Evolutionary conservation across 495 filamentous ascomycete species (phyloP).

Genomic region (Lophium mytilinum): DNA sequence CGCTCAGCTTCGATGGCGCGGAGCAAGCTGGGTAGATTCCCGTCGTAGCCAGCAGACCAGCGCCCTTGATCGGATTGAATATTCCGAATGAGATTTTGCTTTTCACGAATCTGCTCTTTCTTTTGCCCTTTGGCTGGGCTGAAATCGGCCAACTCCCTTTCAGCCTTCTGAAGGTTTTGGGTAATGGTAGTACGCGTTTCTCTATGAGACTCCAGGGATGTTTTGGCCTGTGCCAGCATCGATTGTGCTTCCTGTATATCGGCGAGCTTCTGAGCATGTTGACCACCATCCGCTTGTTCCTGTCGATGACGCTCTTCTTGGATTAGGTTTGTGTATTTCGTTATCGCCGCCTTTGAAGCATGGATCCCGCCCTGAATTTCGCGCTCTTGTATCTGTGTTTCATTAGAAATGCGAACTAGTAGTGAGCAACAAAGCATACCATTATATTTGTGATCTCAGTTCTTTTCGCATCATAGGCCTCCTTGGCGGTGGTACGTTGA

Average conservation of each 20-base stretch:
- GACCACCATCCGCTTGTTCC: conserved; percentile 27
- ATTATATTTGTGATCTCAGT: conserved; percentile 1
- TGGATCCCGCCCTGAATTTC: conserved; percentile 38
- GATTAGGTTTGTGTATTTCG: conserved; percentile 33
- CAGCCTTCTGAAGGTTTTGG: conserved; percentile 27
- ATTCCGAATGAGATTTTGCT: conserved; percentile 40
- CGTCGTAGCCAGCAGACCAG: conserved; percentile 48
- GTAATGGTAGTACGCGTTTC: conserved; percentile 1
- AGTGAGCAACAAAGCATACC: neutral
- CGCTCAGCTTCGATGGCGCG: conserved; percentile 56
- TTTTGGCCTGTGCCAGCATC: conserved; percentile 38
- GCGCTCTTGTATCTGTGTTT: conserved; percentile 38
- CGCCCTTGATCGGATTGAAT: conserved; percentile 47
- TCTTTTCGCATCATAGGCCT: conserved; percentile 29
- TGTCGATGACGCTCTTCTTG: conserved; percentile 23
- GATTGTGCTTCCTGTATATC: conserved; percentile 45
- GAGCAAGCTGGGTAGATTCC: conserved; percentile 55
- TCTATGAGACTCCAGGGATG: conserved; percentile 31
- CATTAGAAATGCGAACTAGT: neutral
- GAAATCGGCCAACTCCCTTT: conserved; percentile 32
- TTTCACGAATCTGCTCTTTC: conserved; percentile 35
- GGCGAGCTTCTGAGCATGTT: conserved; percentile 27
- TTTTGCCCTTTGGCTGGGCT: conserved; percentile 24
- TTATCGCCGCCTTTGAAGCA: conserved; percentile 21
- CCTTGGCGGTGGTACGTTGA: conserved; percentile 32